phyloP scores from a whole-genome alignment of 2,329 filamentous ascomycete genomes.

The Penicillium hordei region DNA sequence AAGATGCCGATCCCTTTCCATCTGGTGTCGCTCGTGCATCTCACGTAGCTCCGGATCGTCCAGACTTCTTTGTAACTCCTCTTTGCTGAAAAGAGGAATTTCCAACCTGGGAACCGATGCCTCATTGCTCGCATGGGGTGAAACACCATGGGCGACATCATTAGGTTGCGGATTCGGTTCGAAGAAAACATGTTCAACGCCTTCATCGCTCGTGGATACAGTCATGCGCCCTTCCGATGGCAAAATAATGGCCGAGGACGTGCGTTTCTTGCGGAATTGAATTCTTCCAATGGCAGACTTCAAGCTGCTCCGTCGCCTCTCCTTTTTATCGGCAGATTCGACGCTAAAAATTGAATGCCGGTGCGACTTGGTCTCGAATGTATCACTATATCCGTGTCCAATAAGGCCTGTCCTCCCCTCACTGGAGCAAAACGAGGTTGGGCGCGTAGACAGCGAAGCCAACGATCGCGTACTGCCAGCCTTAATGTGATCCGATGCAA shows the following conservation, averaged over 20 bases:
- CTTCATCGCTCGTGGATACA: conserved; percentile 26
- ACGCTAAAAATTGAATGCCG: conserved; percentile 32
- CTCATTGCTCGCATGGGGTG: conserved; percentile 9
- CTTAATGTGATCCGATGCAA: conserved; percentile 31
- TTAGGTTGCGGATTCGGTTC: conserved; percentile 21
- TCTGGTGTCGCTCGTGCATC: conserved; percentile 33
- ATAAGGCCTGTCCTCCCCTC: conserved; percentile 29
- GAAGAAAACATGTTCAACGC: conserved; percentile 39
- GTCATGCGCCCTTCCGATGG: conserved; percentile 32
- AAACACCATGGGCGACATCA: not conserved
- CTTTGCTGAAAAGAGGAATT: conserved; percentile 38
- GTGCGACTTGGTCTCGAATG: conserved; percentile 15
- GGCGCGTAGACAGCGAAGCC: conserved; percentile 41
- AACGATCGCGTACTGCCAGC: conserved; percentile 39
- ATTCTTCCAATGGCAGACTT: conserved; percentile 39
- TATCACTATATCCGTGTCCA: conserved; percentile 18
- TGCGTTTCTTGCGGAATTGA: conserved; percentile 37
- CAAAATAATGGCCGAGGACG: conserved; percentile 29
- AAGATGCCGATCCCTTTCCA: conserved; percentile 34
- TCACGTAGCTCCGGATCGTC: conserved; percentile 33
- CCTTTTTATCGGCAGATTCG: conserved; percentile 31
- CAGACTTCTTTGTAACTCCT: conserved; percentile 36
- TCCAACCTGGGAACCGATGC: conserved; percentile 29
- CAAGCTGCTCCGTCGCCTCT: conserved; percentile 33
- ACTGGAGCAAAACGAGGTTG: conserved; percentile 40